Evolutionary conservation across 805 yeast species (phyloP).

Genomic region (Teunomyces gatunensis): DNA sequence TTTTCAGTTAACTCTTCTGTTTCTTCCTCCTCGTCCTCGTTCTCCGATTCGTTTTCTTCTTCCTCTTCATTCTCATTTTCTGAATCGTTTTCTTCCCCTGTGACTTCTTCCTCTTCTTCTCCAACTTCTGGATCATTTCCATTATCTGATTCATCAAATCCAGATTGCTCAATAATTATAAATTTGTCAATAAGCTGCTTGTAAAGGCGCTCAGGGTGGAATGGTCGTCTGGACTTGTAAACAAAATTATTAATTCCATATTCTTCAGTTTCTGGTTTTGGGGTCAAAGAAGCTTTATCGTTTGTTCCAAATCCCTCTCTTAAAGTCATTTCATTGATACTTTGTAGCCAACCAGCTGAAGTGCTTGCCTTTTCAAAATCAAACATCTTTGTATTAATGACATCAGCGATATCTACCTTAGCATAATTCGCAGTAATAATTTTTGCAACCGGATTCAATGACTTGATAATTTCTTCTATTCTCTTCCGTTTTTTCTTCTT

Average conservation of each 20-base stretch:
- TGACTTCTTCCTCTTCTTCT: conserved; percentile 12
- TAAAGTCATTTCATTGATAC: conserved; percentile 35
- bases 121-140: conserved; percentile 14
- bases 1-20: conserved; percentile 18
- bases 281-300: conserved; percentile 21
- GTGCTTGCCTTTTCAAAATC: conserved; percentile 42
- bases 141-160: conserved; percentile 5
- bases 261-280: conserved; percentile 47
- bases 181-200: conserved; percentile 36
- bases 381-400: conserved; percentile 36
- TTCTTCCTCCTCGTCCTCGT: conserved; percentile 8
- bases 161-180: conserved; percentile 19
- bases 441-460: conserved; percentile 44
- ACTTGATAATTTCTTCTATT: conserved; percentile 30
- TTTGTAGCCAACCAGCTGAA: conserved; percentile 46
- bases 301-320: conserved; percentile 31
- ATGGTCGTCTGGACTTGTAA: conserved; percentile 40
- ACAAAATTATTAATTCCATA: conserved; percentile 46
- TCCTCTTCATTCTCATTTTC: conserved; percentile 12
- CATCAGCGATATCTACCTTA: conserved; percentile 32
- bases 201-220: conserved; percentile 44
- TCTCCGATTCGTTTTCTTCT: conserved; percentile 8
- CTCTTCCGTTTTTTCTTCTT: conserved; percentile 21
- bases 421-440: conserved; percentile 34
- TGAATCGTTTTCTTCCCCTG: conserved; percentile 12